These are phyloP conservation scores for Myxozyma kluyveri DNA, from an alignment of 805 yeast species.

Conservation along the genomic window DNA sequence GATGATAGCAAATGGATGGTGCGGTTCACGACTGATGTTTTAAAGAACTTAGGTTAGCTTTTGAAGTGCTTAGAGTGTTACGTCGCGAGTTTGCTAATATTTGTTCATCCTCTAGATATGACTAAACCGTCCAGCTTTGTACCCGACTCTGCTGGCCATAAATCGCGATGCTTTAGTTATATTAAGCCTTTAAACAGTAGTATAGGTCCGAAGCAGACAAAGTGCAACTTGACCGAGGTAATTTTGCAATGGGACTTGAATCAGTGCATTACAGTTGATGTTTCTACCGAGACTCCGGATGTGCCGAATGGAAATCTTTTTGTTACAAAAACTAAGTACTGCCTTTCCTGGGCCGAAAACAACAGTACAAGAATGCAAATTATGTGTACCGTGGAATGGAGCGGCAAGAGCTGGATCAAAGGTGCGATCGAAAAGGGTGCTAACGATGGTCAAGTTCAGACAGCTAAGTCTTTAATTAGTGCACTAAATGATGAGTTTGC, in stretches of 20 bases:
- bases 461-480: constrained; percentile 50
- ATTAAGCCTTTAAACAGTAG: constrained; percentile 73
- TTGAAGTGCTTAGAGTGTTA: background rate
- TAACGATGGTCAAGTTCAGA: constrained; percentile 69
- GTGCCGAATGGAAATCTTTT: constrained; percentile 91
- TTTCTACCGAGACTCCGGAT: constrained; percentile 77
- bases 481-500: constrained; percentile 37
- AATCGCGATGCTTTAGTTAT: constrained; percentile 47
- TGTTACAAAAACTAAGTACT: constrained; percentile 67
- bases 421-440: constrained; percentile 82
- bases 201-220: constrained; percentile 91
- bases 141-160: constrained; percentile 30
- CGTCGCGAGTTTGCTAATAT: background rate
- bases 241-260: constrained; percentile 55
- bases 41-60: constrained; percentile 35
- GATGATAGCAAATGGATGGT: constrained; percentile 47
- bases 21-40: constrained; percentile 42
- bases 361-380: constrained; percentile 59
- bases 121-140: constrained; percentile 11
- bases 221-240: constrained; percentile 64
- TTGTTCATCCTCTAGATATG: constrained; percentile 8
- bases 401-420: constrained; percentile 88
- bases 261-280: constrained; percentile 56
- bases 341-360: constrained; percentile 68
- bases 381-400: constrained; percentile 85